These are phyloP conservation scores for Zopfochytrium polystomum DNA, from an alignment of 371 early-diverging fungal species.

Conservation along the genomic window DNA sequence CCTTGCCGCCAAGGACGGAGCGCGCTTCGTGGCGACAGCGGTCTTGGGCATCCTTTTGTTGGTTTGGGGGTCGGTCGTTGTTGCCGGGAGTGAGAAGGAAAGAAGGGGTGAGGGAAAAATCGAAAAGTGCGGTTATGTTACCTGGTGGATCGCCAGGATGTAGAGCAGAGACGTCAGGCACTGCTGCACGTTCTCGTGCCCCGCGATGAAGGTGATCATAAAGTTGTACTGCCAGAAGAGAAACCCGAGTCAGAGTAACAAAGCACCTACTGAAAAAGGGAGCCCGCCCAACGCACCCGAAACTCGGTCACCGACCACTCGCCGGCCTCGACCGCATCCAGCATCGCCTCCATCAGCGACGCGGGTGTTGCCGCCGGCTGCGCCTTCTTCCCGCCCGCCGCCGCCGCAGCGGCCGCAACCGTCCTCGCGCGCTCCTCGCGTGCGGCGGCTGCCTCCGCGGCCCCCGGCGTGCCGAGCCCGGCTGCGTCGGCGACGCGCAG, in stretches of 20 bases:
- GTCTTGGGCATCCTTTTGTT: background rate
- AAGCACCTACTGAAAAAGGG: background rate
- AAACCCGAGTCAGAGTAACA: background rate
- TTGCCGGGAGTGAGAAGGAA: too few relatives aligned
- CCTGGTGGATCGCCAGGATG: constrained; percentile 1
- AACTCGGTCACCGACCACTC: constrained; percentile 10
- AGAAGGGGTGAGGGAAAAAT: background rate
- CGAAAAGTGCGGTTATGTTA: background rate
- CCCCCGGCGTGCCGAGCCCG: background rate
- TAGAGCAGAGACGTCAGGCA: constrained; percentile 1
- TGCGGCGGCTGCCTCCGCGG: too few relatives aligned
- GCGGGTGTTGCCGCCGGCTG: background rate
- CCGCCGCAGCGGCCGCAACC: too few relatives aligned
- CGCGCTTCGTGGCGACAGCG: background rate
- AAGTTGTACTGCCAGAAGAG: constrained; percentile 4
- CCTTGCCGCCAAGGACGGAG: background rate
- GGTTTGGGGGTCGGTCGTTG: too few relatives aligned
- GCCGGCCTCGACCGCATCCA: background rate
- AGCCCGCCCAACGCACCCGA: constrained; percentile 3
- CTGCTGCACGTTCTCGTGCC: constrained; percentile 12
- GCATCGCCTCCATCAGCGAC: background rate
- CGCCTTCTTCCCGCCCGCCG: background rate
- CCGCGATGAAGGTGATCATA: constrained; percentile 8
- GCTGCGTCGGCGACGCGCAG: background rate
- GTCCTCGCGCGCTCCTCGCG: too few relatives aligned